Base-by-base conservation (phyloP, 2,329 filamentous ascomycete species). In the Sclerotinia nivalis region DNA sequence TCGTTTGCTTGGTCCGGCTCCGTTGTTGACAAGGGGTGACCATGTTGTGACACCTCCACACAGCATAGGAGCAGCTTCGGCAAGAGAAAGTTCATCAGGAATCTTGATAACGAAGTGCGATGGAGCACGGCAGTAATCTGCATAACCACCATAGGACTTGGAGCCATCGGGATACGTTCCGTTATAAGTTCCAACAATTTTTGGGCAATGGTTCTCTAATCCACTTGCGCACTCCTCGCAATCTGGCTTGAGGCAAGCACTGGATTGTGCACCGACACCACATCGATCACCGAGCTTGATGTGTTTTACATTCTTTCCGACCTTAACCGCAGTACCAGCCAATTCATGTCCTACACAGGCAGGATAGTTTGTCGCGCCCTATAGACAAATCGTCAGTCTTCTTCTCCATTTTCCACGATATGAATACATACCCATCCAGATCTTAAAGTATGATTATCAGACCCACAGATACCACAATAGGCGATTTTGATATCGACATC, bases 271-370 rank as follows among this genome's bases (percentile, higher is more conserved):
- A 69, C 85, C 85, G 50, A 87, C 80, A 49, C 85, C 85, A 34
- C 85, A 83, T 18, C 85, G 81, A 71, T 89, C 86, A 52, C 87
- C 86, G 37, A 86, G 70, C 60, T 82, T 80, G 74, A 87, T 80
- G 37, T 81, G 75, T 40, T 76, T 79, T 8, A 83, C 78, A 37
- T 79, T 76, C 18, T 78, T 77, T 10, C 84, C 85, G 49, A 86
- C 77, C n/a, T 80, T 81, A 28, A 82, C 80, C 7, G 82, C 82
- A 20, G 75, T 80, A 10, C 85, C 84, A 71, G 84, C 79, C 45
- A 87, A 83, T 71, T 86, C 85, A 73, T 86, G 85, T 37, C 85
- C 85, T 15, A 84, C 81, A 40, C 81, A 82, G 73, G 81, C 77
- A 34, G 80, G 79, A 31, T 69, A 69, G 0, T 64, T 45, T 47